phyloP scores from a whole-genome alignment of 768 basidiomycete genomes.

The Panaeolus papilionaceus region DNA sequence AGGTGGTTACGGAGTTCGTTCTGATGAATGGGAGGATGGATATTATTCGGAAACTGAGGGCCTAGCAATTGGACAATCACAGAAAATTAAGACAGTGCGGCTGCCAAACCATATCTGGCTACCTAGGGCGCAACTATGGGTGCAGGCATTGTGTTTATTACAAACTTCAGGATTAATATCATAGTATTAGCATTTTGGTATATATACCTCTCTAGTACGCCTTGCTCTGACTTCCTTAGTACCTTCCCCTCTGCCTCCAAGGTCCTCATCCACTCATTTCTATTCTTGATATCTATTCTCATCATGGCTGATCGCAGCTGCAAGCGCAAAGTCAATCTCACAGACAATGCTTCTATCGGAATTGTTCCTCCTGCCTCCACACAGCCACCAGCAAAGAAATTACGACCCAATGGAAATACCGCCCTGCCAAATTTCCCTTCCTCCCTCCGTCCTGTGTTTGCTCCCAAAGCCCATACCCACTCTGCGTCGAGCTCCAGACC shows the following conservation, averaged over 20 bases:
- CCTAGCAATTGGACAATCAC: background rate
- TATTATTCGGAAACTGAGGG: conserved; percentile 4
- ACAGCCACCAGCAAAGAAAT: background rate
- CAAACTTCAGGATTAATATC: background rate
- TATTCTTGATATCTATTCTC: background rate
- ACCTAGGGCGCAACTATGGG: conserved; percentile 16
- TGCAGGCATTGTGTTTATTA: conserved; percentile 1
- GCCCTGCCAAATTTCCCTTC: background rate
- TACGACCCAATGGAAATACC: background rate
- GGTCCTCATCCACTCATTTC: background rate
- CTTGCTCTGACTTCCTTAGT: background rate
- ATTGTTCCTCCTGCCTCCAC: background rate
- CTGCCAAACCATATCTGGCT: conserved; percentile 15
- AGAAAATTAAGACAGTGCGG: background rate
- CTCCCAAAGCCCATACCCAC: too few relatives aligned
- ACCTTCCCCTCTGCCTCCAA: background rate
- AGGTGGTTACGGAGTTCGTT: conserved; percentile 13
- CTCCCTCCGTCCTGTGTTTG: too few relatives aligned
- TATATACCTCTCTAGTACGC: background rate
- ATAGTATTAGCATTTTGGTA: background rate
- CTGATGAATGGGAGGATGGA: conserved; percentile 14
- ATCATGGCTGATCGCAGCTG: background rate
- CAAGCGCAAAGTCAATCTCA: background rate
- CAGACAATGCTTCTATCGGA: background rate
- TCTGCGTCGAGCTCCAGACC: too few relatives aligned